Percentiles rank a stretch among this genome's conserved stretches.
Conservation (phyloP, 352 stramenopile species). For the Globisporangium radiosum region DNA sequence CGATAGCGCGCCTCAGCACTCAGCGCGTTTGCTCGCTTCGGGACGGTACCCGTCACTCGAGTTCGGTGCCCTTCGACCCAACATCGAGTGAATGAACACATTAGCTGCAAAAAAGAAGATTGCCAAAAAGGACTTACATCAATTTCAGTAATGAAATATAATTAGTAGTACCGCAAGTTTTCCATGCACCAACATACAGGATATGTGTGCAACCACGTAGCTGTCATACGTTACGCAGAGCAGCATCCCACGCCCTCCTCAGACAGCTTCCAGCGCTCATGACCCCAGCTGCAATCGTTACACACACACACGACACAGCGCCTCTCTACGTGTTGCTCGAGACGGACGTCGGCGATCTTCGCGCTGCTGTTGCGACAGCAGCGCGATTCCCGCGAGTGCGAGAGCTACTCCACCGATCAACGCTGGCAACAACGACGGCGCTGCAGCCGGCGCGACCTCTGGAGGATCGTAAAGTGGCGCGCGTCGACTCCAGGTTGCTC, state of each 20-base stretch:
- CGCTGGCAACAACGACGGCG: background rate
- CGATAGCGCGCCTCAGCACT: too few relatives aligned
- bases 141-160: too few relatives aligned
- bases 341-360: background rate
- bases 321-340: background rate
- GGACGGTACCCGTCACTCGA: too few relatives aligned
- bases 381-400: background rate
- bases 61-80: too few relatives aligned
- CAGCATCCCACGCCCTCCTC: background rate
- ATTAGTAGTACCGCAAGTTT: too few relatives aligned
- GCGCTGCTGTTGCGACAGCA: background rate
- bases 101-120: too few relatives aligned
- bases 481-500: background rate
- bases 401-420: background rate
- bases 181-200: too few relatives aligned
- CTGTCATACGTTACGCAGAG: too few relatives aligned
- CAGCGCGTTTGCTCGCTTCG: too few relatives aligned
- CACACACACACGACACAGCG: background rate
- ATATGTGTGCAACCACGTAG: too few relatives aligned
- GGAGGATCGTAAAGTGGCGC: background rate
- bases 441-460: background rate
- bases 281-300: background rate
- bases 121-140: too few relatives aligned
- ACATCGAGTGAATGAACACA: too few relatives aligned
- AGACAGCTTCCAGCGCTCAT: background rate